Percentiles rank a stretch among this genome's conserved stretches.
phyloP scores from a whole-genome alignment of 2,329 filamentous ascomycete species.

The Penicillium concentricum region DNA sequence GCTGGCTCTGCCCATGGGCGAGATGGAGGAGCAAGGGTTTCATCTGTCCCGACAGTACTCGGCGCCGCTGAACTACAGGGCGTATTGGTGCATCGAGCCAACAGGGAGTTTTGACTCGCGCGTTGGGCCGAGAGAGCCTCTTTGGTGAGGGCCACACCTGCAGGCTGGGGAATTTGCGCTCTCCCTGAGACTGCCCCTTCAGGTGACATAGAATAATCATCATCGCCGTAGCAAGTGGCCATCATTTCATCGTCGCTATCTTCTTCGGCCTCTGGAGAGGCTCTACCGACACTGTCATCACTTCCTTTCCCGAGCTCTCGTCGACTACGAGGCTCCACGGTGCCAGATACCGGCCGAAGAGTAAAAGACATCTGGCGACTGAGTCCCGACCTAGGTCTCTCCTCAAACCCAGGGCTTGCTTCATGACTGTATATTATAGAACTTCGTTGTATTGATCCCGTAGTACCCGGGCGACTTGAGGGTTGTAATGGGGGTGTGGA shows the following conservation, averaged over 20 bases:
- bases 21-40: constrained; percentile 31
- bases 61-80: constrained; percentile 28
- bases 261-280: constrained; percentile 33
- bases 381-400: constrained; percentile 32
- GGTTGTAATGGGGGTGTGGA: constrained; percentile 35
- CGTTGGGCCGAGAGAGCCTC: constrained; percentile 25
- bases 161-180: constrained; percentile 11
- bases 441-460: constrained; percentile 40
- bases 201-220: constrained; percentile 39
- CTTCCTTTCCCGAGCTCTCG: constrained; percentile 27
- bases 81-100: constrained; percentile 20
- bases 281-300: constrained; percentile 31
- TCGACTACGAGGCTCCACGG: constrained; percentile 32
- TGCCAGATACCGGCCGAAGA: constrained; percentile 42
- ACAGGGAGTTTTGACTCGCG: constrained; percentile 28
- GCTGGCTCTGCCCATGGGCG: constrained; percentile 31
- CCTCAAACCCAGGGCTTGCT: constrained; percentile 32
- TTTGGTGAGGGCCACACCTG: constrained; percentile 13
- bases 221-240: constrained; percentile 38
- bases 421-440: constrained; percentile 43
- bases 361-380: constrained; percentile 41
- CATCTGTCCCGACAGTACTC: constrained; percentile 31
- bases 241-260: constrained; percentile 41
- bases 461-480: constrained; percentile 35
- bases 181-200: constrained; percentile 36